phyloP scores from a whole-genome alignment of 2,329 filamentous ascomycete species.

The Pezicula carpinea region DNA sequence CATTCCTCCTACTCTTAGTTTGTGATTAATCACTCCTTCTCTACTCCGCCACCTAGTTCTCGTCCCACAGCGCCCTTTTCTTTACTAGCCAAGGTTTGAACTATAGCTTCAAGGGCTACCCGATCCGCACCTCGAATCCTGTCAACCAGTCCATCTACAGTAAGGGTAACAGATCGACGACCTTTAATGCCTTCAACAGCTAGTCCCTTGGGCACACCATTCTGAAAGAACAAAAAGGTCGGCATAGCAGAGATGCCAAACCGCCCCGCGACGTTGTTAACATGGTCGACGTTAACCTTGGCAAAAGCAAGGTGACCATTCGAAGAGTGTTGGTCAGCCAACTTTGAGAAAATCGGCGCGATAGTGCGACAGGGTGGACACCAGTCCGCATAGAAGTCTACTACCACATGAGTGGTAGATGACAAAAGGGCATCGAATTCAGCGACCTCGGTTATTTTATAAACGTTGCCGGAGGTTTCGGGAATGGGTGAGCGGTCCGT shows the following conservation, averaged over 20 bases:
- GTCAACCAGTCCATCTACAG: conserved; percentile 25
- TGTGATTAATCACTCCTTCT: too few relatives aligned
- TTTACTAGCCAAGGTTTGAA: conserved; percentile 20
- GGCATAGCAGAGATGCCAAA: conserved; percentile 53
- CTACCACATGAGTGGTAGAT: conserved; percentile 44
- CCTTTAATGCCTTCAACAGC: conserved; percentile 31
- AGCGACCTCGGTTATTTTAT: conserved; percentile 37
- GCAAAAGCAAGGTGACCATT: conserved; percentile 47
- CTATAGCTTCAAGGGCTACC: conserved; percentile 24
- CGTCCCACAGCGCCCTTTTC: neutral
- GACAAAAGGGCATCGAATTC: conserved; percentile 46
- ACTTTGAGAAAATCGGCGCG: conserved; percentile 47
- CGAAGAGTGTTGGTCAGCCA: conserved; percentile 35
- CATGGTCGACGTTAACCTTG: conserved; percentile 55
- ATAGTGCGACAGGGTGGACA: conserved; percentile 58
- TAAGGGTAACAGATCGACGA: conserved; percentile 19
- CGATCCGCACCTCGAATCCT: conserved; percentile 28
- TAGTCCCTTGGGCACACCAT: conserved; percentile 38
- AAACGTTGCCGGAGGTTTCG: conserved; percentile 10
- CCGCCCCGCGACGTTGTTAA: conserved; percentile 43
- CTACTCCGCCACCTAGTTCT: too few relatives aligned
- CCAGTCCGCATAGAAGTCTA: conserved; percentile 57
- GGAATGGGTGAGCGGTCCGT: conserved; percentile 3
- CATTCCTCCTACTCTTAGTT: too few relatives aligned
- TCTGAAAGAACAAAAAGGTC: conserved; percentile 56